These are phyloP conservation scores for Pythium myriotylum DNA, from an alignment of 352 stramenopile genomes.

Conservation along the genomic window DNA sequence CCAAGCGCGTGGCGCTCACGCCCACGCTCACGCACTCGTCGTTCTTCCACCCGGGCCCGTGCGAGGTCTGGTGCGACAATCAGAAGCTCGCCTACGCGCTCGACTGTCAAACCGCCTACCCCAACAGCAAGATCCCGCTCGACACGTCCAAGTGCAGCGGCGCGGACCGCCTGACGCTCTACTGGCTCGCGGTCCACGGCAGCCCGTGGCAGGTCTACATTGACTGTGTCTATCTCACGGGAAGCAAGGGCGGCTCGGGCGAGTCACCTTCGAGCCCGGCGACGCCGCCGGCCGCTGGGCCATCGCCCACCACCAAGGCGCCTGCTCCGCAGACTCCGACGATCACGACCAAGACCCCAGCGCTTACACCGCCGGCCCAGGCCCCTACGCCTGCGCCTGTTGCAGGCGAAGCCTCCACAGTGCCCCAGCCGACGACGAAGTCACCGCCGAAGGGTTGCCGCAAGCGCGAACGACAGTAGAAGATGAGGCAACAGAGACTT, in stretches of 20 bases:
- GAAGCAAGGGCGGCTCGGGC: constrained; percentile 20
- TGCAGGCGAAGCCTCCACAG: constrained; percentile 7
- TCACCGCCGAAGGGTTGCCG: constrained; percentile 22
- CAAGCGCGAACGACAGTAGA: constrained; percentile 7
- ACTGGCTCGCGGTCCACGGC: constrained; percentile 60
- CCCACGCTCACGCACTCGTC: constrained; percentile 41
- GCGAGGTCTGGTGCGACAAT: constrained; percentile 63
- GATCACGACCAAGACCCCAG: constrained; percentile 5
- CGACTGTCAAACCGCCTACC: constrained; percentile 50
- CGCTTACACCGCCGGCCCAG: constrained; percentile 1
- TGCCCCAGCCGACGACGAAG: constrained; percentile 8
- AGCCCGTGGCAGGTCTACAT: constrained; percentile 63
- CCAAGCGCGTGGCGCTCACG: constrained; percentile 36
- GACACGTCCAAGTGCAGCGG: constrained; percentile 44
- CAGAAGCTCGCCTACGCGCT: constrained; percentile 47
- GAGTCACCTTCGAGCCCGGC: neutral
- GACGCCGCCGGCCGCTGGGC: neutral
- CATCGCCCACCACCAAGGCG: constrained; percentile 3
- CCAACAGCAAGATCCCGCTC: constrained; percentile 36
- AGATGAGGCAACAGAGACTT: neutral
- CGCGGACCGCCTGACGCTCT: constrained; percentile 45
- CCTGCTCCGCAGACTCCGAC: constrained; percentile 7
- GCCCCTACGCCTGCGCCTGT: neutral
- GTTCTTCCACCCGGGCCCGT: constrained; percentile 60
- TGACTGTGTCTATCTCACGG: constrained; percentile 49